These are phyloP conservation scores for Cercospora nicotianae DNA, from an alignment of 2,329 filamentous ascomycete genomes.

Conservation along the genomic window DNA sequence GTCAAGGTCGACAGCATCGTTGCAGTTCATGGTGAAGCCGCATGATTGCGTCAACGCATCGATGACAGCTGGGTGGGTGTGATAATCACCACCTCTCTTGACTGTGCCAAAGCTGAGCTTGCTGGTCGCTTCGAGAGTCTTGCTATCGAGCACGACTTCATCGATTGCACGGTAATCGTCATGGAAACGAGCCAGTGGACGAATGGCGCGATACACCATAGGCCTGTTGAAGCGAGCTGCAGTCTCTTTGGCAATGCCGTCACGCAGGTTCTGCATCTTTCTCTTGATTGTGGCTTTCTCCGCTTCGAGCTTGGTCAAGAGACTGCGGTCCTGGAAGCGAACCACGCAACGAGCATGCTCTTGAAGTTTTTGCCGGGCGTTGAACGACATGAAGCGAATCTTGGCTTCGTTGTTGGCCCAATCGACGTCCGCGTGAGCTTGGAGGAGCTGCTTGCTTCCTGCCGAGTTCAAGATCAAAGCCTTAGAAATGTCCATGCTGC, in stretches of 20 bases:
- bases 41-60: slow-evolving; percentile 30
- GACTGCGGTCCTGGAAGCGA: neutral
- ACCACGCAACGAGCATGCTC: neutral
- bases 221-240: neutral
- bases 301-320: neutral
- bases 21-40: slow-evolving; percentile 23
- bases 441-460: neutral
- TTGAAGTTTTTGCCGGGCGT: neutral
- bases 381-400: neutral
- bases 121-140: neutral
- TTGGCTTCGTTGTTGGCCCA: neutral
- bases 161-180: neutral
- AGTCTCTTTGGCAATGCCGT: neutral
- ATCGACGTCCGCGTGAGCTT: neutral
- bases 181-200: neutral
- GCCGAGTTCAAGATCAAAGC: neutral
- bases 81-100: neutral
- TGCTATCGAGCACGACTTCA: neutral
- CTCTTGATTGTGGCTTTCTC: neutral
- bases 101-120: neutral
- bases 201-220: neutral
- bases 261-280: neutral
- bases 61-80: neutral
- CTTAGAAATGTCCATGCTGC: neutral
- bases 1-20: slow-evolving; percentile 30